Evolutionary conservation across 2,329 filamentous ascomycete genomes (phyloP).

Genomic region (Trichoderma sp.): DNA sequence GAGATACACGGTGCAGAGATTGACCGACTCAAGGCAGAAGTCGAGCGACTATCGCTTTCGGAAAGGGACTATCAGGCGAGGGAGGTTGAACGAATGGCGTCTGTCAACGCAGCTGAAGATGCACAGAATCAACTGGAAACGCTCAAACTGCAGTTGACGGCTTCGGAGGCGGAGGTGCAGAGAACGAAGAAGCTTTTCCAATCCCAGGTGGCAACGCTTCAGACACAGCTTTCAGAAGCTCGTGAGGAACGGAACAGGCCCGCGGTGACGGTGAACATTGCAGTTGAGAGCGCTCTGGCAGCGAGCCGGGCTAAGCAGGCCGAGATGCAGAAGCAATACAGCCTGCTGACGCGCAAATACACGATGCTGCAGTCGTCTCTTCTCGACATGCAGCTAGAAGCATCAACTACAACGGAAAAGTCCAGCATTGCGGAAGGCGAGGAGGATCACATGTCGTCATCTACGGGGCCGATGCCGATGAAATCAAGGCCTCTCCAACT

Average conservation of each 20-base stretch:
- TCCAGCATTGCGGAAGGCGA: slow-evolving; percentile 29
- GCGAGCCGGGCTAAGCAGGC: slow-evolving; percentile 53
- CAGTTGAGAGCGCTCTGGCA: slow-evolving; percentile 46
- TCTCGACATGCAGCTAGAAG: slow-evolving; percentile 44
- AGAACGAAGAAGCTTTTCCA: slow-evolving; percentile 44
- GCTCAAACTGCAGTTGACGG: slow-evolving; percentile 56
- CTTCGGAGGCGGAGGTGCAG: slow-evolving; percentile 47
- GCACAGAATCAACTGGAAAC: slow-evolving; percentile 58
- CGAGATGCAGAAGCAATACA: slow-evolving; percentile 52
- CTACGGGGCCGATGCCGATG: slow-evolving; percentile 39
- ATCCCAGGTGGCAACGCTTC: slow-evolving; percentile 47
- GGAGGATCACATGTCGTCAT: slow-evolving; percentile 37
- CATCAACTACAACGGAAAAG: slow-evolving; percentile 24
- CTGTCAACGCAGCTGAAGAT: slow-evolving; percentile 56
- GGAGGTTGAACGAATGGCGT: slow-evolving; percentile 57
- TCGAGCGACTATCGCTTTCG: slow-evolving; percentile 57
- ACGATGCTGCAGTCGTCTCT: slow-evolving; percentile 50
- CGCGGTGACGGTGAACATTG: slow-evolving; percentile 33
- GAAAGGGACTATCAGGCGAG: slow-evolving; percentile 63
- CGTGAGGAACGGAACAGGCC: slow-evolving; percentile 29
- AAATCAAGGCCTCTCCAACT: slow-evolving; percentile 39
- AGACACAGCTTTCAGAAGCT: slow-evolving; percentile 43
- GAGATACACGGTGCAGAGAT: slow-evolving; percentile 61
- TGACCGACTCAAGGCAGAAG: slow-evolving; percentile 56
- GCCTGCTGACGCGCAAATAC: slow-evolving; percentile 50